Percentiles rank a stretch among this genome's conserved stretches.
Evolutionary conservation across 805 yeast species (phyloP).

Genomic region (Torulaspora microellipsoides): DNA sequence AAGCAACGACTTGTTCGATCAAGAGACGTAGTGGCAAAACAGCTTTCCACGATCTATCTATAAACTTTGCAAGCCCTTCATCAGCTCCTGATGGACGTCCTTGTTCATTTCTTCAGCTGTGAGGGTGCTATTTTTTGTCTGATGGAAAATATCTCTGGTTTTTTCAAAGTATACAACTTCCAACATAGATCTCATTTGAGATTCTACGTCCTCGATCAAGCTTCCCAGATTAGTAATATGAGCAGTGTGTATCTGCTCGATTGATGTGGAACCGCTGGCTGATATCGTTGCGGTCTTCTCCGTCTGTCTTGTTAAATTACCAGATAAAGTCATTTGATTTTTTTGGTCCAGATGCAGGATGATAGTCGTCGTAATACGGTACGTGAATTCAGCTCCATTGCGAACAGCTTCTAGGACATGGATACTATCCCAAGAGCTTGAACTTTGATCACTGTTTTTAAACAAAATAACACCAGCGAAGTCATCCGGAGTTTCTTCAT

Average conservation of each 20-base stretch:
- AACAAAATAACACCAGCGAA: constrained; percentile 91
- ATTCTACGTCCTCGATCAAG: constrained; percentile 82
- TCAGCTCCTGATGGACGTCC: constrained; percentile 33
- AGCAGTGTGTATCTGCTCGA: constrained; percentile 40
- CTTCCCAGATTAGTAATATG: constrained; percentile 85
- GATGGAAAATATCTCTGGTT: constrained; percentile 81
- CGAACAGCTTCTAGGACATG: constrained; percentile 79
- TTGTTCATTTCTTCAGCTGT: constrained; percentile 23
- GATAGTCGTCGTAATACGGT: constrained; percentile 82
- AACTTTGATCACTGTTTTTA: constrained; percentile 49
- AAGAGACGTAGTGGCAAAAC: no score
- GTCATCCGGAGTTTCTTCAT: constrained; percentile 41
- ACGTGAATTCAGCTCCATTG: constrained; percentile 40
- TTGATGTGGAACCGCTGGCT: constrained; percentile 16
- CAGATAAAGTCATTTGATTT: constrained; percentile 54
- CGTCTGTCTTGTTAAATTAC: constrained; percentile 80
- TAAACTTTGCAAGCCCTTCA: constrained; percentile 35
- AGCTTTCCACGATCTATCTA: constrained; percentile 2
- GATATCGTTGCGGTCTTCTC: constrained; percentile 47
- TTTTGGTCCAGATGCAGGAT: constrained; percentile 60
- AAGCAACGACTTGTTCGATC: no score
- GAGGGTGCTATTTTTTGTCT: constrained; percentile 44
- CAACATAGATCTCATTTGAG: constrained; percentile 75
- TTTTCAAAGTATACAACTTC: constrained; percentile 96
- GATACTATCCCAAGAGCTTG: constrained; percentile 84